A percentile compares a stretch with the other conserved stretches of the same genome.
These are phyloP conservation scores for Stramenopiles sp. DNA, from an alignment of 352 stramenopile species.

Conservation along the genomic window DNA sequence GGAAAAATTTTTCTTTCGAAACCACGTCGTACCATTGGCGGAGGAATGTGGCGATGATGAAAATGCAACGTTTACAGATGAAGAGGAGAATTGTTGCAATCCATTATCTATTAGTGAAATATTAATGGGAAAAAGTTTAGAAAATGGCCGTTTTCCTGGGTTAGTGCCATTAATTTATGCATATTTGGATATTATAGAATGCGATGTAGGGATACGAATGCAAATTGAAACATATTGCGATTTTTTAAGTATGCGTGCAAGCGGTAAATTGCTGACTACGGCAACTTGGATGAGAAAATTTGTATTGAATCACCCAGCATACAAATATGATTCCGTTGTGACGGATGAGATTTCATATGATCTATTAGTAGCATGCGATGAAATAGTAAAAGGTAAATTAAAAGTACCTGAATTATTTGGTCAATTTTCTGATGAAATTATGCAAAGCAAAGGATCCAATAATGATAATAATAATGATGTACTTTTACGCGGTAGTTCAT, in stretches of 20 bases:
- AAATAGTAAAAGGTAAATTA: constrained; percentile 77
- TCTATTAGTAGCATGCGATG: constrained; percentile 76
- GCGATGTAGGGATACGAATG: constrained; percentile 60
- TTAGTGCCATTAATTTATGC: constrained; percentile 85
- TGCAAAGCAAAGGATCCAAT: constrained; percentile 65
- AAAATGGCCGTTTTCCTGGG: constrained; percentile 84
- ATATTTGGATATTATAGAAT: constrained; percentile 92
- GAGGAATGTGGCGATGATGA: constrained; percentile 35
- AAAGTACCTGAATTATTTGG: constrained; percentile 73
- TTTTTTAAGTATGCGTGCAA: constrained; percentile 77
- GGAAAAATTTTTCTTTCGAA: constrained; percentile 92
- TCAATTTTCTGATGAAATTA: constrained; percentile 69
- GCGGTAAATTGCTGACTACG: constrained; percentile 79
- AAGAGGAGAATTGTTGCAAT: constrained; percentile 52
- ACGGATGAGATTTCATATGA: constrained; percentile 64
- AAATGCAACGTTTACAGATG: constrained; percentile 17
- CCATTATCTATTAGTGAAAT: constrained; percentile 95
- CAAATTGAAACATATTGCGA: constrained; percentile 38
- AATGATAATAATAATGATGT: no score
- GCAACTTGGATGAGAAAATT: constrained; percentile 91
- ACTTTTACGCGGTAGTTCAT: no score
- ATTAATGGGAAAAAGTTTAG: constrained; percentile 66
- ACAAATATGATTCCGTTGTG: constrained; percentile 76
- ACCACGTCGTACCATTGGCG: constrained; percentile 68
- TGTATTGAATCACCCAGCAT: constrained; percentile 74